Base-by-base conservation (phyloP, 2,329 filamentous ascomycete genomes). In the Aureobasidium uvarum region DNA sequence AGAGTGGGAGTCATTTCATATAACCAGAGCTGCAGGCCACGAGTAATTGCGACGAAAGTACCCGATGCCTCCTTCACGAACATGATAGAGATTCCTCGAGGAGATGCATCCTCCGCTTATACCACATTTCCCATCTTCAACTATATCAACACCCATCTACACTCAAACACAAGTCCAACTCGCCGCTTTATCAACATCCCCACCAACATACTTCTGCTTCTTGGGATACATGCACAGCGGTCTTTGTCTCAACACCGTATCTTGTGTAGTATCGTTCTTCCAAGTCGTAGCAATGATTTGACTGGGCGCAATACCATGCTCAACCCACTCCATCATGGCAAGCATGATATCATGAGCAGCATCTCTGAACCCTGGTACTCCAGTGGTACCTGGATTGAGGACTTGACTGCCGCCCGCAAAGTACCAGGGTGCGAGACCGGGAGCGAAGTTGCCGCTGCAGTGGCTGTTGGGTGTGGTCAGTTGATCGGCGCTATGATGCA, bases 351-450 rank as follows among this genome's bases (percentile, higher is more conserved):
- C 75, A 65, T 77, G 75, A 59, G 69, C 64, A 3, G 71, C 66
- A 63, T 77, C 71, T 41, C 62, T 46, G 68, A 72, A 77, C 3
- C 75, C 73, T 4, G 74, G 74, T 20, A 74, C 74, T 39, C 71
- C 68, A 62, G 69, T 66, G 62, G 73, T 69, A 20, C 67, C 65
- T 18, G 41, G 46, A 5, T 60, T 66, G 5, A 75, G 50, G 3
- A 46, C 41, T 68, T 77, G 75, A 54, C 72, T 74, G 20, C 68
- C 71, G 18, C 78, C 79, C 0, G 76, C 78, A 68, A 81, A 78
- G 66, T 80, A 80, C 79, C 79, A 81, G 2, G 79, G 79, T 36
- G 79, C 78, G 10, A 55, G 51, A 25, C 51, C 51, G 38, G 51
- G 51, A 11, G 77, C 73, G 18, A 77, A 69, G 43, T 67, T 67